These are phyloP conservation scores for Blastobotrys persicus DNA, from an alignment of 1,139 yeast species.

Conservation along the genomic window DNA sequence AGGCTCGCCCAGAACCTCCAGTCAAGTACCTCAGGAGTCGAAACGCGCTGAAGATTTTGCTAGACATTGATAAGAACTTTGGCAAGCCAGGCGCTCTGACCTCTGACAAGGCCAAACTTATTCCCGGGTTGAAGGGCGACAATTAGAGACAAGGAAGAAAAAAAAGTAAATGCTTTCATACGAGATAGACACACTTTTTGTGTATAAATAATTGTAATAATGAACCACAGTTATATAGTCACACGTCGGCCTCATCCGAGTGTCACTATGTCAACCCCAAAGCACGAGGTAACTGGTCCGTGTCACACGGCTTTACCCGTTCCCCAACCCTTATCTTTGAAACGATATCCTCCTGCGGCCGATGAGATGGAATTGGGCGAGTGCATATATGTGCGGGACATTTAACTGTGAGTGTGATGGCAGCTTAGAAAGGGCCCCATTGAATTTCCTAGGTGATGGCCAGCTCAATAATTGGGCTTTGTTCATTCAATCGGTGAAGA, in stretches of 20 bases:
- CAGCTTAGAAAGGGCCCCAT: too few relatives aligned
- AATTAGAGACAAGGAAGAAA: too few relatives aligned
- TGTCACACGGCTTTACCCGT: neutral
- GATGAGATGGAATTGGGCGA: too few relatives aligned
- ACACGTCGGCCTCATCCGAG: neutral
- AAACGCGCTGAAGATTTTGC: conserved; percentile 44
- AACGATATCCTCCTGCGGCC: too few relatives aligned
- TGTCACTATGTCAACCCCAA: neutral
- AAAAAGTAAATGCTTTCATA: neutral
- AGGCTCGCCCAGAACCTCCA: conserved; percentile 31
- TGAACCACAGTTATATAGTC: neutral
- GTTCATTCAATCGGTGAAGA: too few relatives aligned
- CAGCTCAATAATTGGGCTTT: too few relatives aligned
- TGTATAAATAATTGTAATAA: neutral
- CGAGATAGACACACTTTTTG: neutral
- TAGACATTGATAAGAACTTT: conserved; percentile 47
- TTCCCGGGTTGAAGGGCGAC: conserved; percentile 28
- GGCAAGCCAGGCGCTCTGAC: conserved; percentile 40
- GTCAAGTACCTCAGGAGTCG: conserved; percentile 43
- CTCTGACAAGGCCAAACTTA: conserved; percentile 30
- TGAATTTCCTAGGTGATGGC: too few relatives aligned
- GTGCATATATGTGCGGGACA: too few relatives aligned
- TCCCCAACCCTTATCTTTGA: neutral
- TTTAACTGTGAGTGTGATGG: too few relatives aligned
- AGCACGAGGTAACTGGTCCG: conserved; percentile 1